These are phyloP conservation scores for Colletotrichum tofieldiae DNA, from an alignment of 2,329 filamentous ascomycete genomes.

Conservation along the genomic window DNA sequence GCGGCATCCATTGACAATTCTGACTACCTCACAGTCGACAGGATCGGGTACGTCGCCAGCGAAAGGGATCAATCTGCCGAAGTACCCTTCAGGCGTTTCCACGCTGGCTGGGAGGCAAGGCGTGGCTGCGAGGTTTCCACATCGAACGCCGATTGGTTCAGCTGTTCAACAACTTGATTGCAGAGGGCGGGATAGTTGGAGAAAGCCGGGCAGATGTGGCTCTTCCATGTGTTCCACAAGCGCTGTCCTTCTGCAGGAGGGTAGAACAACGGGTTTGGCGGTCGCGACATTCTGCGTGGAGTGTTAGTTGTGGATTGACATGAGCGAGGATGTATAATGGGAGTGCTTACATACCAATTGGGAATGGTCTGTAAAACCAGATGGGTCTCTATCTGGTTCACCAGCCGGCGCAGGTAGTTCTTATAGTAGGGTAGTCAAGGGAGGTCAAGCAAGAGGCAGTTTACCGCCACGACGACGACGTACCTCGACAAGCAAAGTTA, in stretches of 20 bases:
- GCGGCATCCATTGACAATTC: background rate
- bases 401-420: background rate
- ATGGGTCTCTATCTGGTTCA: too few relatives aligned
- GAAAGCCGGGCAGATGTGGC: background rate
- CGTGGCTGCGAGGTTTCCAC: background rate
- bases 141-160: background rate
- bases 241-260: too few relatives aligned
- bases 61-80: background rate
- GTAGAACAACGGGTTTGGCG: background rate
- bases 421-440: background rate
- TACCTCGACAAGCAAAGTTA: background rate
- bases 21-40: slow-evolving; percentile 17
- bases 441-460: background rate
- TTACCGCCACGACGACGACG: background rate
- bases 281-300: background rate
- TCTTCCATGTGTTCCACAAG: background rate
- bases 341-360: background rate
- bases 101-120: background rate
- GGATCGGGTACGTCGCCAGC: background rate
- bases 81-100: background rate
- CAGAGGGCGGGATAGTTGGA: background rate
- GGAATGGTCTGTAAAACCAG: background rate
- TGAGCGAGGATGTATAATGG: background rate
- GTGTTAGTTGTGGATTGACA: background rate
- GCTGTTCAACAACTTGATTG: background rate